Evolutionary conservation across 2,329 filamentous ascomycete genomes (phyloP).

Genomic region (Trichothecium roseum): DNA sequence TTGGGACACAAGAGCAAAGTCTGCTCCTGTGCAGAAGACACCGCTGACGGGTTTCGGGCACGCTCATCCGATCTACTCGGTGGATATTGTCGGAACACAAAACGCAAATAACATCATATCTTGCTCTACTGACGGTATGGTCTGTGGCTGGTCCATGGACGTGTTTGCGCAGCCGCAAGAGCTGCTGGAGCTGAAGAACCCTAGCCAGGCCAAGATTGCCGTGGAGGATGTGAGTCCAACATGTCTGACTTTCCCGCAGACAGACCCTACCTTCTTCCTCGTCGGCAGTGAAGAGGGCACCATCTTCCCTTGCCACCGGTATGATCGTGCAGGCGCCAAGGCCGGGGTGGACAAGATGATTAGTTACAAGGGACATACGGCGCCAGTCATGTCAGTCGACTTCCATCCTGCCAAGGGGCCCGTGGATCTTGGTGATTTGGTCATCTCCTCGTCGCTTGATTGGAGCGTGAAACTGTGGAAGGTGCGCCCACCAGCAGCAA

Average conservation of each 20-base stretch:
- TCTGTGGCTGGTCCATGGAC: constrained; percentile 95
- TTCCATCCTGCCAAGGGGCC: constrained; percentile 91
- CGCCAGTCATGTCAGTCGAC: constrained; percentile 89
- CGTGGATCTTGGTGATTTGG: constrained; percentile 86
- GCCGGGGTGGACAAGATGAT: constrained; percentile 86
- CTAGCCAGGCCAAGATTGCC: constrained; percentile 61
- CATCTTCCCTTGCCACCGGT: constrained; percentile 93
- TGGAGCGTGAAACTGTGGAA: constrained; percentile 99
- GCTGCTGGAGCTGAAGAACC: constrained; percentile 77
- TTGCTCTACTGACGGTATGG: constrained; percentile 89
- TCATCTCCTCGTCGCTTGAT: constrained; percentile 85
- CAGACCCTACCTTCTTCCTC: constrained; percentile 95
- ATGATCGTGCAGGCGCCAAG: constrained; percentile 94
- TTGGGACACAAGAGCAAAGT: constrained; percentile 90
- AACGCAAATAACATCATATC: constrained; percentile 99
- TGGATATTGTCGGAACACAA: constrained; percentile 93
- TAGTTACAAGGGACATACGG: constrained; percentile 81
- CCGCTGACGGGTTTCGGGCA: constrained; percentile 90
- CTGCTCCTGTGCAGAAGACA: constrained; percentile 88
- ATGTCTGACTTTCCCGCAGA: constrained; percentile 86
- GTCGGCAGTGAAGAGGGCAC: constrained; percentile 93
- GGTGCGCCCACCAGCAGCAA: constrained; percentile 69
- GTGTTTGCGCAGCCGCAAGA: constrained; percentile 97
- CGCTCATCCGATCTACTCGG: constrained; percentile 90
- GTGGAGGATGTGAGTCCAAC: constrained; percentile 93